Base-by-base conservation (phyloP, 139 green algal genomes). In the Bryopsis sp. region DNA sequence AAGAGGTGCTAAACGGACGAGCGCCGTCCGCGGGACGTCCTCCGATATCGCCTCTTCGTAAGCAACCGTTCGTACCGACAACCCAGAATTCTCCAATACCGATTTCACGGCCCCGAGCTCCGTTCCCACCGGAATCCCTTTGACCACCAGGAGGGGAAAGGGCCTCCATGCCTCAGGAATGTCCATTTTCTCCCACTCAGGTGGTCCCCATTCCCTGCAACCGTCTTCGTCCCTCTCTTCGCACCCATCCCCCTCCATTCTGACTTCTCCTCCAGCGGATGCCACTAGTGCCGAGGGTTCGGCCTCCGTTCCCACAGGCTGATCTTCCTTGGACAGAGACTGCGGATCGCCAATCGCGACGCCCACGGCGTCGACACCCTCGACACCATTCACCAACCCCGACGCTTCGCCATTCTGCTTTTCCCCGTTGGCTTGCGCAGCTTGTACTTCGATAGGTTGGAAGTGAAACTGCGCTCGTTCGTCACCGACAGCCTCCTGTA, bases 111-210 rank as follows among this genome's bases (percentile, higher is more conserved):
- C 57, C 28, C 28, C 57, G 57, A 39, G n/a, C n/a, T 8, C 28
- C 8, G 57, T 28, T 7, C 57, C 57, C 57, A 28, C n/a, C 26
- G 28, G 26, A 7, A 64, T 28, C 8, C 34, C 34, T 28, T 28
- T 64, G 7, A 83, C 76, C 58, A 78, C 68, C 28, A 87, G 29
- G 26, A 85, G 47, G 1, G 81, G 79, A 28, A 71, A 46, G 7
- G 81, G 78, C 39, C 59, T 68, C 74, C 72, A 85, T 3, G 79
- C 67, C 4, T 80, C 59, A 0, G 81, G 79, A 0, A 87, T 71
- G 4, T 78, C 71, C 67, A 84, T 81, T 8, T 60, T 8, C 67
- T 87, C 74, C 81, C 81, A 87, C 72, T 87, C 81, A 70, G 84
- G 76, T 2, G 73, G 76, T 0, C 70, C 70, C 1, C 50, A 74